Evolutionary conservation across 495 filamentous ascomycete species (phyloP), one percentile per base, ranked within the genome.

Genomic region (Poronia punctata): DNA sequence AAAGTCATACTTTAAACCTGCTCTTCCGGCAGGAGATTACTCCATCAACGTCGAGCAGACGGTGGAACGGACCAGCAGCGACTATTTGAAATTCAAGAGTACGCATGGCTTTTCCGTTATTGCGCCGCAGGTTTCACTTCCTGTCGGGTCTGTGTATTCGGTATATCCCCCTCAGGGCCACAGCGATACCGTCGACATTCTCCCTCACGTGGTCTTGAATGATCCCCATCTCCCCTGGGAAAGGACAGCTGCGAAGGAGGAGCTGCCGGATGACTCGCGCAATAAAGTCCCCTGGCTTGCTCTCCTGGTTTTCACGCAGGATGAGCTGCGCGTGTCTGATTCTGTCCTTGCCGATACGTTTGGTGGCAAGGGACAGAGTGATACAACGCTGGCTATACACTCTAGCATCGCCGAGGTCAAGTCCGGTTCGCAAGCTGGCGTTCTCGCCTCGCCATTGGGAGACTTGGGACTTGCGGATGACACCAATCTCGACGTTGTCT

Each of bases 191-290:
- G 43, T 32, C 4, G 19, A 49, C 15, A 62, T 62, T 1, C 51
- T 75, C 5, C 71, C 72, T 0, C 74, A 78, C 42, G 48, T 76
- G 1, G 66, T 74, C 0, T 50, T 76, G 18, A 68, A 52, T n/a
- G 68, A 75, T 39, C 60, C 66, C 0, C 58, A 67, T 26, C 31
- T 73, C 1, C 74, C 73, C 0, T 75, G 73, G 74, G 64, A 72
- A 35, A 48, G 57, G 25, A n/a, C 40, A 6, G n/a, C 38, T 29
- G 10, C 16, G 2, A 29, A n/a, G 38, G 32, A 23, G 19, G 32
- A 16, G 3, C 42, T 40, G 3, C 21, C 46, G 2, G 30, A 54
- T 33, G 15, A 32, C 12, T 20, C 29, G 17, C 48, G 49, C 3
- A 61, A 67, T 40, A 8, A 18, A 0, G 46, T 64, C 3, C 64